Base-by-base conservation (phyloP, 148 eudicot species). In the Arbutus unedo region DNA sequence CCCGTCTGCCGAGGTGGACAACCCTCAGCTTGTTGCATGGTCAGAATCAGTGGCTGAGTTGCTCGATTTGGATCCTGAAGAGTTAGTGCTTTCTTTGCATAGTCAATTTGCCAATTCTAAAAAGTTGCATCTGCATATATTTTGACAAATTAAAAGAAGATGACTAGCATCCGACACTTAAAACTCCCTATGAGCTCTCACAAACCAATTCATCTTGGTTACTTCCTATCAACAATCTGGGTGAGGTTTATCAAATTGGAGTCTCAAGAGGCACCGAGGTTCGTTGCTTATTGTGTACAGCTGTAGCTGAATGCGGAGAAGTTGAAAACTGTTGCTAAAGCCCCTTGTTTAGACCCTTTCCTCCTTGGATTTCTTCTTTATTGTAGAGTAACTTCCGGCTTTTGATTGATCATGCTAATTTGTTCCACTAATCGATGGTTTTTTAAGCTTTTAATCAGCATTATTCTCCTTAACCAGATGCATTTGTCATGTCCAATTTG, bases 1-100 rank as follows among this genome's bases (percentile, higher is more conserved):
- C 47, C 99, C 98, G 9, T 96, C 99, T 60, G 95, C 80, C 68
- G 91, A 93, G 87, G 94, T 94, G 53, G 96, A 96, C 70, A 86
- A 93, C 53, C 99, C 99, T 67, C 93, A 96, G 76, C 95, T 96
- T 85, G 98, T 96, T 83, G 97, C 94, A 38, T 93, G 97, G 98
- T 96, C 99, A 23, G 93, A 91, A 59, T 93, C 98, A 79, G 93
- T 96, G 49, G 95, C 94, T 47, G 92, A 90, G 72, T 57, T 90
- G 70, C 96, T 96, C 80, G 94, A 96, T 47, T 87, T 96, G 88
- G 93, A 94, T 89, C 91, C 91, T 68, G 88, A 89, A 90, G 98
- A 96, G 99, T 96, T 85, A 90, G 96, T 87, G 67, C 57, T 81
- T 75, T 76, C 50, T 74, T 18, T 66, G n/a, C 48, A 9, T 54